Conservation (phyloP, 345 rosid species). For the Citrus inodora region DNA sequence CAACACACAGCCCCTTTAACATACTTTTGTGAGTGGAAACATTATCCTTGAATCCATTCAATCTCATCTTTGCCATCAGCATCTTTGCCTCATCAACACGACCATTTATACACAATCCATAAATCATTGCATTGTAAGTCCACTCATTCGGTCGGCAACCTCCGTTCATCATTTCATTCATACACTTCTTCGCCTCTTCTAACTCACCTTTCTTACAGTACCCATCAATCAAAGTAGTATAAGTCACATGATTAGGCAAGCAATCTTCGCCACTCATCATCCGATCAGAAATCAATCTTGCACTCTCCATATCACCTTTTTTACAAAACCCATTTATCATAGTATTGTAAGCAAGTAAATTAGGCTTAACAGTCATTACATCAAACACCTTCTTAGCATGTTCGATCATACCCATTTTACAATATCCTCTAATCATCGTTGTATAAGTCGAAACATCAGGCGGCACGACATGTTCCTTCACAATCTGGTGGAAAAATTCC, state of each 20-base stretch:
- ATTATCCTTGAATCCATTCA: constrained; percentile 35
- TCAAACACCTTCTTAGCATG: constrained; percentile 38
- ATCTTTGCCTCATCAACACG: constrained; percentile 31
- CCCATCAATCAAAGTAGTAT: constrained; percentile 38
- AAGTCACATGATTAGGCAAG: constrained; percentile 34
- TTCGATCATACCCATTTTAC: constrained; percentile 32
- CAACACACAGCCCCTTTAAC: constrained; percentile 31
- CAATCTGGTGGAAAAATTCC: constrained; percentile 25
- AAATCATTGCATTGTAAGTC: constrained; percentile 40
- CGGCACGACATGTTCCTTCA: constrained; percentile 14
- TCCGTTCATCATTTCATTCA: constrained; percentile 26
- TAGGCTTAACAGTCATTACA: constrained; percentile 37
- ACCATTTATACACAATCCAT: constrained; percentile 38
- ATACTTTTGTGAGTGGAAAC: constrained; percentile 30
- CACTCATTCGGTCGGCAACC: constrained; percentile 30
- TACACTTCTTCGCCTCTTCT: constrained; percentile 29
- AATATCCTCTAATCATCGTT: constrained; percentile 31
- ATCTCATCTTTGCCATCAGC: constrained; percentile 36
- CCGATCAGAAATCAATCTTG: constrained; percentile 9
- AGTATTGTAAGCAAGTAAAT: constrained; percentile 29
- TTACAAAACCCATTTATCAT: constrained; percentile 43
- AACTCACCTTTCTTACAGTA: constrained; percentile 38
- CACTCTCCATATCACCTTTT: constrained; percentile 34
- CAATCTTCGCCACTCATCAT: constrained; percentile 17
- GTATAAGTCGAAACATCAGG: constrained; percentile 38